Evolutionary conservation across 176 grass and related monocot genomes (phyloP), one percentile per base, ranked within the genome.

Genomic region (Phoenix roebelenii): DNA sequence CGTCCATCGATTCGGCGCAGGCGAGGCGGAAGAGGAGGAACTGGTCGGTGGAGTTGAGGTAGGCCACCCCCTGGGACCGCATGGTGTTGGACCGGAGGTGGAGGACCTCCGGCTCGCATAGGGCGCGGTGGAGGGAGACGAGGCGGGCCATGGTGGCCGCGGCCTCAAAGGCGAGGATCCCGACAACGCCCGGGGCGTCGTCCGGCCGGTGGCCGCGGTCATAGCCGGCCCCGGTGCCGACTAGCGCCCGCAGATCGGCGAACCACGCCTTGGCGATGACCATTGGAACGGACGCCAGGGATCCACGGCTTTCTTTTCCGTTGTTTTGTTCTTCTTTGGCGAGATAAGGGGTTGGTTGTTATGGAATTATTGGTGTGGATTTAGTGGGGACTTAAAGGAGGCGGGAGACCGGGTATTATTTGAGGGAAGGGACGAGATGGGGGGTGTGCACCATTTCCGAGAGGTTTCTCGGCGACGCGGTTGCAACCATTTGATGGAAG

Each of bases 91-190:
- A 66, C 16, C 86, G 91, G 26, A 96, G 83, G 51, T 72, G 55
- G 52, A 52, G 64, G 58, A 96, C 30, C 72, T 84, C 74, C 0
- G 5, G 52, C 63, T 78, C 64, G 9, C 74, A 70, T 3, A 88
- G 51, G 23, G 75, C 68, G 22, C 65, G 22, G 75, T 88, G 62
- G 35, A 97, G 64, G 15, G 83, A 97, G n/a, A 88, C 61, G 23
- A 90, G 80, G 14, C 75, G 61, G 5, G 87, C 77, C 92, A 96
- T 96, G 74, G 78, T 54, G 14, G 80, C 69, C 16, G 80, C 92
- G 0, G 76, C 87, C 78, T 97, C 87, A 65, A 97, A 91, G 49
- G 92, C 80, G 4, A 91, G 75, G 78, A 97, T 97, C 49, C 80
- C 87, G 58, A 97, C 80, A 25, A 58, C 73, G 61, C 57, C 9